Evolutionary conservation across 2,329 filamentous ascomycete genomes (phyloP), one percentile per base, ranked within the genome.

Genomic region (Helicocarpus griseus): DNA sequence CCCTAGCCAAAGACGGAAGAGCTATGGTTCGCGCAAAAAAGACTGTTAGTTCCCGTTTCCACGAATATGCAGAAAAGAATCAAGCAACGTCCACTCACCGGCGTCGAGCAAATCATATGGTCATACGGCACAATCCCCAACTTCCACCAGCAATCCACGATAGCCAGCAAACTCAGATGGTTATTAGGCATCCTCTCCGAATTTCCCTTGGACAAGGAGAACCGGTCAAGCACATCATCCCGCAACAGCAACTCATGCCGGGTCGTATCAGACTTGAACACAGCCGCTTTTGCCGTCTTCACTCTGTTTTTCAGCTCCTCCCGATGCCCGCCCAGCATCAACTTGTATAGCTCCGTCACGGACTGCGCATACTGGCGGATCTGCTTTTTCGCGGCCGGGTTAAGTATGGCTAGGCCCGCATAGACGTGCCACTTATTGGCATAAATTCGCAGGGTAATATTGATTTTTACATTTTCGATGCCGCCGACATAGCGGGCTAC

Each of bases 391-490:
- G 93, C 93, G 53, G 89, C 86, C 0, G 93, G 93, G 67, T 98
- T 98, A 53, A 98, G 79, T 64, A 98, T 98, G 9, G 94, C 93
- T 7, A 98, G 83, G 0, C 93, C 93, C 19, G 93, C 93, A 69
- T 98, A 98, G 53, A 98, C 93, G 73, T 98, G 94, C 94, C 94
- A 98, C 70, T 97, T 98, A 70, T 96, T 95, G 54, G 86, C 85
- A 74, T 97, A 98, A 72, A 98, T 97, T 61, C 93, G 89, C 58
- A 98, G 76, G 60, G 89, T 97, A 60, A 97, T 83, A 73, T 98
- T 98, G 74, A 97, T 95, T 74, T 98, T 98, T 62, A 97, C 91
- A 68, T 98, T 98, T 70, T 98, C 93, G 63, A 98, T 95, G 49
- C 93, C 94, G 53, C 93, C 93, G 3, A 96, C 82, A 69, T 97